A percentile compares a stretch with the other conserved stretches of the same genome.
These are phyloP conservation scores for Fraxinus nigra DNA, from an alignment of 305 asterid species.

Conservation along the genomic window DNA sequence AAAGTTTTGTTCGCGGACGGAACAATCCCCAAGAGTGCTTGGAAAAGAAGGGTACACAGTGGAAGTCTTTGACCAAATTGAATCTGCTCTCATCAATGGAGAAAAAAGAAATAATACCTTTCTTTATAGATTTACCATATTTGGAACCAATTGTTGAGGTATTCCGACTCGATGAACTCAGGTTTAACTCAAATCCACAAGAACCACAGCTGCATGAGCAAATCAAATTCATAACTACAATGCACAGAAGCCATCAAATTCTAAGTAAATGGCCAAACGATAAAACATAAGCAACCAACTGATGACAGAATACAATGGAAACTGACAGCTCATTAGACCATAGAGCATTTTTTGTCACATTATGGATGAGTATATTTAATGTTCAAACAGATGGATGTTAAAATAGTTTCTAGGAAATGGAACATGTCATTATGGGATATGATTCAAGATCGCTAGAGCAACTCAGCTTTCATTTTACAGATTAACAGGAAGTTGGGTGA, in stretches of 20 bases:
- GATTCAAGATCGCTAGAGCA: not conserved
- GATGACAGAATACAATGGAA: not conserved
- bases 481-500: not conserved
- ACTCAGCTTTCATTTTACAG: no score
- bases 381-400: not conserved
- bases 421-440: not conserved
- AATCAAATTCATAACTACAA: conserved; percentile 13
- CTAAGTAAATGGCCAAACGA: conserved; percentile 4
- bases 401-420: not conserved
- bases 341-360: not conserved
- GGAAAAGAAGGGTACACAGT: conserved; percentile 54
- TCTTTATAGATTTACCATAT: conserved; percentile 72
- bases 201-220: conserved; percentile 72
- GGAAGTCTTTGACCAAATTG: conserved; percentile 55
- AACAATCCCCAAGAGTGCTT: conserved; percentile 65
- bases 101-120: conserved; percentile 77
- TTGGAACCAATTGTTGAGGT: conserved; percentile 76
- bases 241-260: not conserved
- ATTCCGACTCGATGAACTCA: conserved; percentile 74
- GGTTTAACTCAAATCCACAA: conserved; percentile 74
- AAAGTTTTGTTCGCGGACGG: conserved; percentile 52
- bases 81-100: conserved; percentile 74
- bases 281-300: not conserved
- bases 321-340: not conserved
- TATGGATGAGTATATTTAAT: not conserved